Conservation (phyloP, 2,329 filamentous ascomycete genomes). For the Dactylonectria estremocensis region DNA sequence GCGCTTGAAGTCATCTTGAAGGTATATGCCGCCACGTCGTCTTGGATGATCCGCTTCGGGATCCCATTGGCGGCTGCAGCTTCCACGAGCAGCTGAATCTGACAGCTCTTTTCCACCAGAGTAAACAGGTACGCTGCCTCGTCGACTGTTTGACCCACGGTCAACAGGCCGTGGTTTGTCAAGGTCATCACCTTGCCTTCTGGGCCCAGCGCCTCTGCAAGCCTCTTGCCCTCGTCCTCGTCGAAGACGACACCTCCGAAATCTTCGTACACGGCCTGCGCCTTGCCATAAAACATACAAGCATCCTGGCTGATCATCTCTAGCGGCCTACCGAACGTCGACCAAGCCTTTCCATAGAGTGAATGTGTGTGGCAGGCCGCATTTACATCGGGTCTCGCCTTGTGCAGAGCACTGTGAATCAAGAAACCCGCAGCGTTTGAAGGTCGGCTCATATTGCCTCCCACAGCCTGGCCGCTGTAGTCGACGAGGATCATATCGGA, state of each 20-base stretch:
- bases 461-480: conserved; percentile 18
- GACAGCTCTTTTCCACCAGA: conserved; percentile 21
- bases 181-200: conserved; percentile 62
- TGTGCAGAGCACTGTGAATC: conserved; percentile 76
- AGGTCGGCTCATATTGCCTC: conserved; percentile 61
- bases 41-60: background rate
- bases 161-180: conserved; percentile 26
- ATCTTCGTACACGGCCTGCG: conserved; percentile 74
- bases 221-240: conserved; percentile 72
- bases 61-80: conserved; percentile 28
- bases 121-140: conserved; percentile 25
- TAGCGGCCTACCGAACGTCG: conserved; percentile 70
- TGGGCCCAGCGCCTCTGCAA: conserved; percentile 71
- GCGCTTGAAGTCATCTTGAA: conserved; percentile 31
- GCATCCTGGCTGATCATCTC: conserved; percentile 79
- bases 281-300: conserved; percentile 69
- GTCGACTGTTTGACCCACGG: conserved; percentile 23
- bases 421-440: conserved; percentile 77
- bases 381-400: conserved; percentile 72
- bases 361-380: conserved; percentile 78
- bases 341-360: conserved; percentile 75
- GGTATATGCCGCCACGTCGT: conserved; percentile 5
- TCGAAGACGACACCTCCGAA: conserved; percentile 64
- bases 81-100: conserved; percentile 27
- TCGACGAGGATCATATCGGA: conserved; percentile 76